A percentile compares a stretch with the other conserved stretches of the same genome.
Conservation (phyloP, 129 eudicot species). For the Escallonia rubra region DNA sequence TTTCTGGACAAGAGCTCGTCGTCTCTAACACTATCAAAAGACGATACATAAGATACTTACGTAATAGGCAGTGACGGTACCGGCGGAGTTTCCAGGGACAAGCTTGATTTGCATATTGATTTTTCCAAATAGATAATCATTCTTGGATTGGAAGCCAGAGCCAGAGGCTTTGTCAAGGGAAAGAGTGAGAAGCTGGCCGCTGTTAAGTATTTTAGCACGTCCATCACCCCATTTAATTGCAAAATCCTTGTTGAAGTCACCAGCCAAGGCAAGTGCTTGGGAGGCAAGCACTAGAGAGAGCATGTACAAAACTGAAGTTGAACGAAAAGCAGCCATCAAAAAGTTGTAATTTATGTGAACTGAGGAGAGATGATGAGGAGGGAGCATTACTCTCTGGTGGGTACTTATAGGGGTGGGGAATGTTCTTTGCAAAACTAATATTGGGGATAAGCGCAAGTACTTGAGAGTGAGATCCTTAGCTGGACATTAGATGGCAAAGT, state of each 20-base stretch:
- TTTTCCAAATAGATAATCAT: conserved; percentile 46
- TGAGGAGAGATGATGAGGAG: too few species aligned
- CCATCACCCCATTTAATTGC: conserved; percentile 63
- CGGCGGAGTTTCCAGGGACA: conserved; percentile 59
- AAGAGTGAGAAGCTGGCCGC: conserved; percentile 37
- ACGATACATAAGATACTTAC: conserved; percentile 9
- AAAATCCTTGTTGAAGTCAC: conserved; percentile 33
- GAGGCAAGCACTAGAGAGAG: not conserved
- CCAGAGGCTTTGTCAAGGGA: conserved; percentile 54
- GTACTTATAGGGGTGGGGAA: too few species aligned
- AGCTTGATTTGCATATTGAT: conserved; percentile 58
- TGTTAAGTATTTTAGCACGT: conserved; percentile 43
- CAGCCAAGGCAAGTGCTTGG: not conserved
- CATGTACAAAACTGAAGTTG: not conserved
- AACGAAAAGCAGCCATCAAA: not conserved
- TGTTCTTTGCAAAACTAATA: too few species aligned
- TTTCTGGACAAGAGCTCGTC: too few species aligned
- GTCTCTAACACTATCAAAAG: too few species aligned
- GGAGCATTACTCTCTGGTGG: too few species aligned
- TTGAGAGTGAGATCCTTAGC: too few species aligned
- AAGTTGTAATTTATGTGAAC: too few species aligned
- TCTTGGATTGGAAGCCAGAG: conserved; percentile 52
- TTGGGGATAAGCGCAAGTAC: too few species aligned
- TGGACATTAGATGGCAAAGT: too few species aligned
- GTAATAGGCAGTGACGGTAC: conserved; percentile 55